Evolutionary conservation across 352 stramenopile species (phyloP).

Genomic region (Sclerospora graminicola): DNA sequence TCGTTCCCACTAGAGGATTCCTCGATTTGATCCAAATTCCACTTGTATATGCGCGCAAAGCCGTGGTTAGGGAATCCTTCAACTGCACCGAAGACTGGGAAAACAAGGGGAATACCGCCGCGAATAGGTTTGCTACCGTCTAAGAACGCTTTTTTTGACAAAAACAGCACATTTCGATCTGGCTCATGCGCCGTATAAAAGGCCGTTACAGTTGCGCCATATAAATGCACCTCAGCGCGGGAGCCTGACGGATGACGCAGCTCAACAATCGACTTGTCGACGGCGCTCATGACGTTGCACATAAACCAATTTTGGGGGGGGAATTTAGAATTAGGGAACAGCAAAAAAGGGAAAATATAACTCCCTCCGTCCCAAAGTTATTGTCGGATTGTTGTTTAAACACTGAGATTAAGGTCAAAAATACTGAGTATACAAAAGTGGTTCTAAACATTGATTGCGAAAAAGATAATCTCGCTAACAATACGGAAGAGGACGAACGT

Average conservation of each 20-base stretch:
- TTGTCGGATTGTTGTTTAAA: too few species aligned
- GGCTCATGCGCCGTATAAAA: slow-evolving; percentile 70
- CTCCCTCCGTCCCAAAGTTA: too few species aligned
- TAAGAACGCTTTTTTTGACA: slow-evolving; percentile 82
- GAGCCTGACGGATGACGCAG: slow-evolving; percentile 60
- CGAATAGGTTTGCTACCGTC: slow-evolving; percentile 92
- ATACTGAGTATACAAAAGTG: too few species aligned
- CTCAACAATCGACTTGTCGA: slow-evolving; percentile 29
- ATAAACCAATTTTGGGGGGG: too few species aligned
- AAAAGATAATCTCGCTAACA: too few species aligned
- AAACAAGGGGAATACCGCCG: slow-evolving; percentile 93
- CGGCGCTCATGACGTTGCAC: slow-evolving; percentile 11
- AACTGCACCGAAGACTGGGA: slow-evolving; percentile 90
- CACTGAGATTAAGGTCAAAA: too few species aligned
- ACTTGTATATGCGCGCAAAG: slow-evolving; percentile 82
- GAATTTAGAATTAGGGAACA: too few species aligned
- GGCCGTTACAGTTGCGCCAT: slow-evolving; percentile 86
- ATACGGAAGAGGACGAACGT: too few species aligned
- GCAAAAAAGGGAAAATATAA: too few species aligned
- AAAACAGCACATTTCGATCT: slow-evolving; percentile 85
- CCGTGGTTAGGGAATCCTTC: slow-evolving; percentile 90
- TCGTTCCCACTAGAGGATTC: slow-evolving; percentile 27
- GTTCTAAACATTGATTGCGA: too few species aligned
- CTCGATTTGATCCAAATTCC: slow-evolving; percentile 43
- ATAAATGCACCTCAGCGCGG: slow-evolving; percentile 77